A percentile compares a stretch with the other conserved stretches of the same genome.
Conservation (phyloP, 345 rosid species). For the Abelmoschus esculentus region DNA sequence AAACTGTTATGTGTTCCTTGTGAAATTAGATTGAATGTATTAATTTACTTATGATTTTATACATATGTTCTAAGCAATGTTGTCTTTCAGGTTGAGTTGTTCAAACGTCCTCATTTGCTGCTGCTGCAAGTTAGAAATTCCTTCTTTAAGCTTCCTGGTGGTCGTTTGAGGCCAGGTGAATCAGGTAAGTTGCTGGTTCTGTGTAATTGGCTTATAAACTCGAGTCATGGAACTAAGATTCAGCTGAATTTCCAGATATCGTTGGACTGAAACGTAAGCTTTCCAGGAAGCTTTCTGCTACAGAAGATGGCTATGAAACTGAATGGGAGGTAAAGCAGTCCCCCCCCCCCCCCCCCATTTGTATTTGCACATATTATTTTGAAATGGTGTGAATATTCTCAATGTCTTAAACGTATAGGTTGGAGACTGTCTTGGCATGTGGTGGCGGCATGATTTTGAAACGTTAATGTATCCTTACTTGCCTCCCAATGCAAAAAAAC, state of each 20-base stretch:
- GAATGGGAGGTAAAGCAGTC: constrained; percentile 57
- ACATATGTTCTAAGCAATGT: background rate
- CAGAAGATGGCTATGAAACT: constrained; percentile 28
- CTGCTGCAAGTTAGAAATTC: constrained; percentile 66
- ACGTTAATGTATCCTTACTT: constrained; percentile 50
- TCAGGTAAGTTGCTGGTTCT: constrained; percentile 38
- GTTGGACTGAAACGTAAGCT: constrained; percentile 75
- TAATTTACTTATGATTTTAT: background rate
- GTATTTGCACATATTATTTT: background rate
- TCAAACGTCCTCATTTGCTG: constrained; percentile 77
- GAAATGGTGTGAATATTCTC: background rate
- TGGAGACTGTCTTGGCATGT: constrained; percentile 77
- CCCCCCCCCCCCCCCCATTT: background rate
- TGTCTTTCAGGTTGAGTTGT: constrained; percentile 63
- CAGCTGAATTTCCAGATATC: constrained; percentile 33
- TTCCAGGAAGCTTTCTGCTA: constrained; percentile 50
- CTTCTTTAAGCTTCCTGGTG: constrained; percentile 73
- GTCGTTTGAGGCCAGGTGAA: constrained; percentile 74
- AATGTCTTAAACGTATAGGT: constrained; percentile 29
- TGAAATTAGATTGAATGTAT: background rate
- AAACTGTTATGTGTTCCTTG: background rate
- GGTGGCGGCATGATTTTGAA: constrained; percentile 91
- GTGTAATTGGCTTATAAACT: background rate
- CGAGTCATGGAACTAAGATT: constrained; percentile 8
- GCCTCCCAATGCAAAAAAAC: constrained; percentile 48